These are phyloP conservation scores for Theileria sp. DNA, from an alignment of 169 alveolate species.

Conservation along the genomic window DNA sequence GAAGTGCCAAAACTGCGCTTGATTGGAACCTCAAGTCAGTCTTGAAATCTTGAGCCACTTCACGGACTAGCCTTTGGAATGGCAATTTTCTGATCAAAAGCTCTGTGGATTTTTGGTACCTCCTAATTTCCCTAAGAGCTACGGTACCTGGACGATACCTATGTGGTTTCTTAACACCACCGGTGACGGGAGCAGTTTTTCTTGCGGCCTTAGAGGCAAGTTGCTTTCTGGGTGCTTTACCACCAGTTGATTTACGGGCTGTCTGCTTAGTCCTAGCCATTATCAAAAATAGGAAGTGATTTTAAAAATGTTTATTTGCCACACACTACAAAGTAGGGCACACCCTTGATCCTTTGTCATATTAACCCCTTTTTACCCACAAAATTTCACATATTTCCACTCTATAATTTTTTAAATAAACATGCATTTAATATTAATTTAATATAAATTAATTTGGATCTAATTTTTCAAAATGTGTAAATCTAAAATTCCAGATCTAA, in stretches of 20 bases:
- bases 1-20: constrained; percentile 97
- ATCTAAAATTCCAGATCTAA: not conserved
- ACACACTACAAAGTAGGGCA: constrained; percentile 13
- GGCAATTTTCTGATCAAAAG: constrained; percentile 97
- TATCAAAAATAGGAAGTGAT: constrained; percentile 37
- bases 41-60: constrained; percentile 95
- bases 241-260: constrained; percentile 95
- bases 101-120: constrained; percentile 95
- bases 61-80: constrained; percentile 97
- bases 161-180: constrained; percentile 92
- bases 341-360: not conserved
- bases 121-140: constrained; percentile 97
- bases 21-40: constrained; percentile 98
- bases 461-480: not conserved
- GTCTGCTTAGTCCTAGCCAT: constrained; percentile 97
- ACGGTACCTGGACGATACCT: constrained; percentile 98
- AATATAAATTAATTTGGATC: not conserved
- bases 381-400: not conserved
- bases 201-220: constrained; percentile 95
- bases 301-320: not conserved
- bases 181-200: constrained; percentile 90
- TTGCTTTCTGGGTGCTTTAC: constrained; percentile 95
- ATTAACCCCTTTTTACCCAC: not conserved
- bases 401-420: too few species aligned
- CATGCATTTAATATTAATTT: not conserved